Percentiles rank a stretch among this genome's conserved stretches.
Evolutionary conservation across 441 rosid genomes (phyloP).

Genomic region (Populus hybrid): DNA sequence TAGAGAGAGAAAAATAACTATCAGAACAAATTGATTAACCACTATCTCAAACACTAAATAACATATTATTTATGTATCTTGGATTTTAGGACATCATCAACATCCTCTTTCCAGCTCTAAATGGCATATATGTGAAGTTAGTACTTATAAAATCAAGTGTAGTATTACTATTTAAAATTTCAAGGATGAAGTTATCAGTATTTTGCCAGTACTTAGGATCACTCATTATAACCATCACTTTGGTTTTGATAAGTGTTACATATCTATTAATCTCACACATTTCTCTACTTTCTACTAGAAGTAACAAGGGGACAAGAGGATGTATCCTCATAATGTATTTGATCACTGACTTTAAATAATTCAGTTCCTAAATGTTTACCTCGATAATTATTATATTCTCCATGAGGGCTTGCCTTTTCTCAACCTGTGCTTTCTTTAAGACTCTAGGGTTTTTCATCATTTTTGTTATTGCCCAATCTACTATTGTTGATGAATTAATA

Average conservation of each 20-base stretch:
- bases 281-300: constrained; percentile 44
- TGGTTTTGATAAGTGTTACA: constrained; percentile 38
- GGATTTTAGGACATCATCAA: too few relatives aligned
- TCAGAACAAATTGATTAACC: too few relatives aligned
- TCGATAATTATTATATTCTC: constrained; percentile 39
- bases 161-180: constrained; percentile 30
- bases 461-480: constrained; percentile 58
- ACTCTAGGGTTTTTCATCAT: constrained; percentile 42
- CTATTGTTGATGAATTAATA: constrained; percentile 48
- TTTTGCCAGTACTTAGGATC: constrained; percentile 43
- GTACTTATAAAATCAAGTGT: constrained; percentile 44
- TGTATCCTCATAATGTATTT: constrained; percentile 52
- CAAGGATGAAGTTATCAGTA: constrained; percentile 35
- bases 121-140: constrained; percentile 47
- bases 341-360: constrained; percentile 40
- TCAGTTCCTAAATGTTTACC: constrained; percentile 39
- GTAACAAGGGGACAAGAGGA: constrained; percentile 53
- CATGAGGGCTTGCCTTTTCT: constrained; percentile 47
- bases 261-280: constrained; percentile 48
- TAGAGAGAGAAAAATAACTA: too few relatives aligned
- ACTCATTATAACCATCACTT: constrained; percentile 47
- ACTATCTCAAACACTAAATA: too few relatives aligned
- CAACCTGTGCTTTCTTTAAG: constrained; percentile 40
- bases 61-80: too few relatives aligned
- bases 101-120: constrained; percentile 47